Percentiles rank a stretch among this genome's conserved stretches.
Evolutionary conservation across 2,329 filamentous ascomycete species (phyloP).

Genomic region (Biscogniauxia mediterranea): DNA sequence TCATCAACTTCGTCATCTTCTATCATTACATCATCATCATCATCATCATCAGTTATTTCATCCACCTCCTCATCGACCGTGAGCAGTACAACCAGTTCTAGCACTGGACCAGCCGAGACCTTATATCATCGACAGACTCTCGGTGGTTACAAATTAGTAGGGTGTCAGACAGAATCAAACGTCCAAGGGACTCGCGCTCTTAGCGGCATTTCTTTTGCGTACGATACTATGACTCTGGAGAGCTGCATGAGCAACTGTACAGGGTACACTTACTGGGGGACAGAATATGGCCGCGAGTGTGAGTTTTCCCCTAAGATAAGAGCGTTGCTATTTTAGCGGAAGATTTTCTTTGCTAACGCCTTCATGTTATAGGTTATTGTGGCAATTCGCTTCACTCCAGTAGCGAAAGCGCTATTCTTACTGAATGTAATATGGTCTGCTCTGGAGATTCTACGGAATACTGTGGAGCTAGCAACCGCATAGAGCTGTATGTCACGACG

Average conservation of each 20-base stretch:
- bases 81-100: slow-evolving; percentile 29
- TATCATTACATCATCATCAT: background rate
- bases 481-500: slow-evolving; percentile 44
- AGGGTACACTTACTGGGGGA: slow-evolving; percentile 47
- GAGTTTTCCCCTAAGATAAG: slow-evolving; percentile 38
- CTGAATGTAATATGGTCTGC: slow-evolving; percentile 41
- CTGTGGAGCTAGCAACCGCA: slow-evolving; percentile 43
- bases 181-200: slow-evolving; percentile 41
- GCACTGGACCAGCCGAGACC: slow-evolving; percentile 29
- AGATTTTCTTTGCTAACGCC: background rate
- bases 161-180: slow-evolving; percentile 48
- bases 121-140: slow-evolving; percentile 39
- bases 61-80: slow-evolving; percentile 13
- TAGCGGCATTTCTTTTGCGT: slow-evolving; percentile 37
- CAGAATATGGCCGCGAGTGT: slow-evolving; percentile 53
- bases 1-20: slow-evolving; percentile 12
- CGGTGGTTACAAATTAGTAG: slow-evolving; percentile 44
- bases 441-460: slow-evolving; percentile 41
- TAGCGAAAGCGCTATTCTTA: slow-evolving; percentile 32
- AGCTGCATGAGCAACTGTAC: slow-evolving; percentile 46
- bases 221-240: slow-evolving; percentile 50
- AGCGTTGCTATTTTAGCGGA: slow-evolving; percentile 16
- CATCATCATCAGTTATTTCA: background rate
- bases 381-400: slow-evolving; percentile 40
- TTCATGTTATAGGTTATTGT: slow-evolving; percentile 41